These are phyloP conservation scores for Camellia sinensis DNA, from an alignment of 148 eudicot genomes.

Conservation along the genomic window DNA sequence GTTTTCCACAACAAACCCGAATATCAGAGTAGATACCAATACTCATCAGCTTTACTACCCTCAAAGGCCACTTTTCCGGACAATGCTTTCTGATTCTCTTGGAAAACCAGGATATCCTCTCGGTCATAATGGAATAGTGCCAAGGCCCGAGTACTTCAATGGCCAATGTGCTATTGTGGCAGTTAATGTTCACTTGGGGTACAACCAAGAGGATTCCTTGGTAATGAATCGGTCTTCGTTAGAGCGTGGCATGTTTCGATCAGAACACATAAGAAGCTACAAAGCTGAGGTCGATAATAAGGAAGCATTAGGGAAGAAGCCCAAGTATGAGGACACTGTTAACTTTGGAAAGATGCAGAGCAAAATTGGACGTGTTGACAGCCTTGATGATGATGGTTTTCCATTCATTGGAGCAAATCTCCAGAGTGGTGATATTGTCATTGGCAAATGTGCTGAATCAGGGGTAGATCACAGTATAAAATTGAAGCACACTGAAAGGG, in stretches of 20 bases:
- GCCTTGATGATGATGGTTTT: slow-evolving; percentile 89
- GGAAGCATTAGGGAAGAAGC: slow-evolving; percentile 26
- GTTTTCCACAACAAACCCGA: slow-evolving; percentile 71
- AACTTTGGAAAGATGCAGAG: slow-evolving; percentile 77
- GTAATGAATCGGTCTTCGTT: slow-evolving; percentile 86
- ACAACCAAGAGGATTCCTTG: slow-evolving; percentile 87
- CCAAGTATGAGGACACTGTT: slow-evolving; percentile 42
- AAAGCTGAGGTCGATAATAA: slow-evolving; percentile 77
- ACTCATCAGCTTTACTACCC: slow-evolving; percentile 81
- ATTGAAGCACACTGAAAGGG: slow-evolving; percentile 84
- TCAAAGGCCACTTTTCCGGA: slow-evolving; percentile 72
- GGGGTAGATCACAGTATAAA: slow-evolving; percentile 81
- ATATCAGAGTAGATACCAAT: slow-evolving; percentile 68
- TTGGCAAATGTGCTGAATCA: slow-evolving; percentile 67
- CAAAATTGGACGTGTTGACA: slow-evolving; percentile 73
- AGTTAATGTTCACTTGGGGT: slow-evolving; percentile 85
- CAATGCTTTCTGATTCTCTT: slow-evolving; percentile 67
- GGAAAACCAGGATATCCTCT: slow-evolving; percentile 49
- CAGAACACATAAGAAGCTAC: slow-evolving; percentile 79
- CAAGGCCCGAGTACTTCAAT: slow-evolving; percentile 68
- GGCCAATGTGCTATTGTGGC: slow-evolving; percentile 96
- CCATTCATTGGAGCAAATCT: slow-evolving; percentile 79
- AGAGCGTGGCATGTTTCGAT: slow-evolving; percentile 91
- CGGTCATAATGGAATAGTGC: slow-evolving; percentile 39
- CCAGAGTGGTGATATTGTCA: slow-evolving; percentile 14